phyloP scores from a whole-genome alignment of 225 moss, liverwort and hornwort genomes.

The Bryoerythrophyllum caledonicum region DNA sequence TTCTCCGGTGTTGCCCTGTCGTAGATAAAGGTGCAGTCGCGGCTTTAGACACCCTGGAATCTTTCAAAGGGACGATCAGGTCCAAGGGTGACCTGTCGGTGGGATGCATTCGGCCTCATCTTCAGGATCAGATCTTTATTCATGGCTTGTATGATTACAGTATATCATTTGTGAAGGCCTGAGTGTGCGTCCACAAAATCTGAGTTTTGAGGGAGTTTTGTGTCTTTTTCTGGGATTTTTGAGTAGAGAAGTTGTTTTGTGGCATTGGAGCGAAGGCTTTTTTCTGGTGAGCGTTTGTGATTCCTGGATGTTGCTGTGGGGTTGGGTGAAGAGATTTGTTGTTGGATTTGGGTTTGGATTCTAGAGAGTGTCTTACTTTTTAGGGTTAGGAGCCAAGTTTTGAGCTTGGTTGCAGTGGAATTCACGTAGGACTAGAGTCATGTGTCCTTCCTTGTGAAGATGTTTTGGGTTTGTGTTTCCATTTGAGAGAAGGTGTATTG shows the following conservation, averaged over 20 bases:
- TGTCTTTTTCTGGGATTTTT: not conserved
- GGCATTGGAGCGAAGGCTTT: not conserved
- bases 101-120: not conserved
- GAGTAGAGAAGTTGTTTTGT: not conserved
- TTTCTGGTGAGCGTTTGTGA: not conserved
- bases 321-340: not conserved
- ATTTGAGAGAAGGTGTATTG: not conserved
- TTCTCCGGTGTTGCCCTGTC: accelerated
- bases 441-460: not conserved
- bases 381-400: not conserved
- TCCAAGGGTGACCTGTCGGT: not conserved
- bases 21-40: not conserved
- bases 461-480: not conserved
- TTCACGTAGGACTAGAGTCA: no score
- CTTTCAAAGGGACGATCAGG: not conserved
- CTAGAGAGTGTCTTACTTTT: not conserved
- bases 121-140: not conserved
- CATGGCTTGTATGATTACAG: not conserved
- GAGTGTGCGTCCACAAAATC: no score
- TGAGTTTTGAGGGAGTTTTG: not conserved
- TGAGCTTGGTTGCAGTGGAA: not conserved
- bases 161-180: no score
- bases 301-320: no score
- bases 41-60: not conserved
- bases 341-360: not conserved